Evolutionary conservation across 495 filamentous ascomycete genomes (phyloP), one percentile per base, ranked within the genome.

Genomic region (Astrocystis sublimbata): DNA sequence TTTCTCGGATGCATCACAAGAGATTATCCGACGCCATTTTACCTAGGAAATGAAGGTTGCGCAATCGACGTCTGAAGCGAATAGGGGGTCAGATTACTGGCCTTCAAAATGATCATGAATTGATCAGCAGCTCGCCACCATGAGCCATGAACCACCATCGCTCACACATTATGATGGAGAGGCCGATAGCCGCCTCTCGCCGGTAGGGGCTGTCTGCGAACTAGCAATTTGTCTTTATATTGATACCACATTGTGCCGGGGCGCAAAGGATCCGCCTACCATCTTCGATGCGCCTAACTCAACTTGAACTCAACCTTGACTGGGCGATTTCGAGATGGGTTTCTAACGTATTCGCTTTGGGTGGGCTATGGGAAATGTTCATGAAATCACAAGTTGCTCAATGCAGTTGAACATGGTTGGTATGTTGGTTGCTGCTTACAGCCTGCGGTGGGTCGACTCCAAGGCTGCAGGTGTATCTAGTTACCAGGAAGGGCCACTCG

Each of bases 1-100:
- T 45, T 84, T 96, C 64, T 81, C 84, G 19, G 87, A 88, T 2
- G 90, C 93, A 58, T 88, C 85, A 60, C 91, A 93, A 75, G 83
- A 86, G 66, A 85, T 86, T 1, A 89, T 96, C 52, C 84, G 88
- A 64, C 82, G 81, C 43, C 86, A 87, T 73, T 92, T 93, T 78
- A 75, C 81, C 64, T 91, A 76, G 71, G 35, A 5, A 36, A 33
- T 24, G 47, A 45, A 28, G n/a, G 4, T 31, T 9, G 45, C 38
- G 36, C 26, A 45, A 33, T 52, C 58, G 36, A 53, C 53, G 28
- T 45, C 58, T 33, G 9, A n/a, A n/a, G n/a, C n/a, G 31, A 35
- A 58, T 43, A 6, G 12, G 35, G n/a, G 15, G 17, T 36, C 8
- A n/a, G n/a, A n/a, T n/a, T n/a, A n/a, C n/a, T n/a, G n/a, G n/a